These are phyloP conservation scores for Allantophomopsis lycopodina DNA, from an alignment of 2,329 filamentous ascomycete genomes.

Conservation along the genomic window DNA sequence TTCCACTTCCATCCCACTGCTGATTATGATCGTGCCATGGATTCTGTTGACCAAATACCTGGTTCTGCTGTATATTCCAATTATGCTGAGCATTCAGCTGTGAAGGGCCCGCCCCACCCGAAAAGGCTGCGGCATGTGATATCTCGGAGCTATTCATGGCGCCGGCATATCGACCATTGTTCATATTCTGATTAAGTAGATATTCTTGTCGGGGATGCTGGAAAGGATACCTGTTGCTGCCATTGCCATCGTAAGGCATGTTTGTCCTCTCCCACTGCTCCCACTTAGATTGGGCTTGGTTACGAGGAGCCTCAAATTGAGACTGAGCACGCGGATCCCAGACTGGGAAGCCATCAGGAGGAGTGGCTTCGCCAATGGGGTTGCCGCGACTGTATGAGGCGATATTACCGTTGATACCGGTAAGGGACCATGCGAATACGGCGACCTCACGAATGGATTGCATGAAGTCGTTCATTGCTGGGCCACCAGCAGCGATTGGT, in stretches of 20 bases:
- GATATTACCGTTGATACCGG: slow-evolving; percentile 66
- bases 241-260: slow-evolving; percentile 1
- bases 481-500: slow-evolving; percentile 34
- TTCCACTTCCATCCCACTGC: too few species aligned
- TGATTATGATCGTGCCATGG: too few species aligned
- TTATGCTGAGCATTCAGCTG: too few species aligned
- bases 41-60: too few species aligned
- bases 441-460: slow-evolving; percentile 70
- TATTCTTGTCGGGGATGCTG: background rate
- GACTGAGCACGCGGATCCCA: slow-evolving; percentile 34
- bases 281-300: slow-evolving; percentile 17
- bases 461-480: slow-evolving; percentile 54
- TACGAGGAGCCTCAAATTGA: slow-evolving; percentile 21
- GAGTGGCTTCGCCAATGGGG: slow-evolving; percentile 49
- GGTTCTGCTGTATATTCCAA: too few species aligned
- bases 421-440: slow-evolving; percentile 76
- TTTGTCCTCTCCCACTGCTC: slow-evolving; percentile 4
- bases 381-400: slow-evolving; percentile 48
- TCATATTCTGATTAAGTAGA: background rate
- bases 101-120: too few species aligned
- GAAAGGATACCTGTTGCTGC: background rate
- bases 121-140: too few species aligned
- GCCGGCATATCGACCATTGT: background rate
- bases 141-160: too few species aligned
- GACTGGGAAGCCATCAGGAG: slow-evolving; percentile 42